These are phyloP conservation scores for Apiotrichum sp. DNA, from an alignment of 1,284 basidiomycete genomes.

Conservation along the genomic window DNA sequence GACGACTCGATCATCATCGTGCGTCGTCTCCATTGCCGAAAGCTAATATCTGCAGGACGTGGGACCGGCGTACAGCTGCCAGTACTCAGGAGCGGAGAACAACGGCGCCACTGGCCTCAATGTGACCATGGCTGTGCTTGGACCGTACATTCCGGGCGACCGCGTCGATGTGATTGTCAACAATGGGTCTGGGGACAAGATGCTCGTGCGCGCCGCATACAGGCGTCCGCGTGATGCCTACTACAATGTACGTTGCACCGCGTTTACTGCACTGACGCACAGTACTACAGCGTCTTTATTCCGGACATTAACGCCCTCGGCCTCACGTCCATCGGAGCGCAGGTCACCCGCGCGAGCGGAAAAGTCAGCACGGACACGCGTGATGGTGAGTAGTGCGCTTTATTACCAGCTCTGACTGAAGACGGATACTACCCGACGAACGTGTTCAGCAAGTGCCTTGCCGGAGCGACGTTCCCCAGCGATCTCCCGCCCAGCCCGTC, in stretches of 20 bases:
- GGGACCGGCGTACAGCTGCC: constrained; percentile 9
- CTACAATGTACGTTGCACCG: constrained; percentile 4
- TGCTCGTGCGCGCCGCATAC: constrained; percentile 6
- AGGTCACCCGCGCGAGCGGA: constrained; percentile 10
- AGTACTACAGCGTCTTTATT: constrained; percentile 12
- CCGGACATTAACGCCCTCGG: not conserved
- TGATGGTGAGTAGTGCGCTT: constrained; percentile 1
- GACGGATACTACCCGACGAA: constrained; percentile 6
- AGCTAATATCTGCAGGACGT: not conserved
- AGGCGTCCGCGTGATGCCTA: constrained; percentile 4
- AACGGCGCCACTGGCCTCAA: constrained; percentile 8
- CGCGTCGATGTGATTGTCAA: constrained; percentile 11
- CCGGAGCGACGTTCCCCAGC: constrained; percentile 8
- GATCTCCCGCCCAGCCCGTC: too few relatives aligned
- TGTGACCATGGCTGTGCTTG: constrained; percentile 14
- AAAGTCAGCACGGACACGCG: constrained; percentile 8
- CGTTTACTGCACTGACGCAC: not conserved
- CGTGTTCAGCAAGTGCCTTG: constrained; percentile 1
- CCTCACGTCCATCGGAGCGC: not conserved
- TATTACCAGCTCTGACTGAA: not conserved
- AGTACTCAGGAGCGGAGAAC: constrained; percentile 3
- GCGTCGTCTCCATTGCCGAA: too few relatives aligned
- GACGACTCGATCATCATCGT: constrained; percentile 14
- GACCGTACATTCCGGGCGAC: constrained; percentile 11
- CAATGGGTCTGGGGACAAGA: not conserved